A percentile compares a stretch with the other conserved stretches of the same genome.
Conservation (phyloP, 768 basidiomycete genomes). For the Gloeopeniophorella convolvens region DNA sequence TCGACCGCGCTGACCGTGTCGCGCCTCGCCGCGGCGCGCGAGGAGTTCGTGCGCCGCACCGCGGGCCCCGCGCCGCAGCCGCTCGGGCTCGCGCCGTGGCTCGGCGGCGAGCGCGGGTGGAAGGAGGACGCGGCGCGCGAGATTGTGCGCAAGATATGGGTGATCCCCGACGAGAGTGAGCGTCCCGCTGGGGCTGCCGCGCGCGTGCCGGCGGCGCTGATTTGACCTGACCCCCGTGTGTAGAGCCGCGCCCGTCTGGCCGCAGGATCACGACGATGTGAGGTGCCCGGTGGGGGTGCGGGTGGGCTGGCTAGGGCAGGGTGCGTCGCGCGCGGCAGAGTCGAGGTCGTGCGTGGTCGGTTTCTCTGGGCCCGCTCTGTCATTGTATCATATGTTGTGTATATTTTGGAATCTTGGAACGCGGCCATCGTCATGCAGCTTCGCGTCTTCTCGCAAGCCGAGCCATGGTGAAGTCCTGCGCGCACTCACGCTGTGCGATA, state of each 20-base stretch:
- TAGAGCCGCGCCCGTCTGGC: not conserved
- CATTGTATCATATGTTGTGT: too few relatives aligned
- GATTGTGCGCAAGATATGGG: slow-evolving; percentile 5
- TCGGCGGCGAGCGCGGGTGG: not conserved
- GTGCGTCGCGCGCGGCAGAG: too few relatives aligned
- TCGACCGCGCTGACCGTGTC: slow-evolving; percentile 8
- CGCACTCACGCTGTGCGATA: too few relatives aligned
- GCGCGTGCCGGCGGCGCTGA: not conserved
- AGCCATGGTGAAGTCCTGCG: too few relatives aligned
- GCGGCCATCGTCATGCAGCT: too few relatives aligned
- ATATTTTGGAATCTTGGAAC: too few relatives aligned
- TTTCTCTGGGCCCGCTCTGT: too few relatives aligned
- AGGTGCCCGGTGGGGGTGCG: too few relatives aligned
- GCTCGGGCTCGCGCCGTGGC: not conserved
- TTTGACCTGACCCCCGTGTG: not conserved
- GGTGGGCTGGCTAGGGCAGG: too few relatives aligned
- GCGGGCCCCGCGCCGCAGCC: not conserved
- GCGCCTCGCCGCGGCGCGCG: slow-evolving; percentile 8
- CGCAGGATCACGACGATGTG: not conserved
- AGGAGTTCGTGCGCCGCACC: not conserved
- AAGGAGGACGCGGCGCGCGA: not conserved
- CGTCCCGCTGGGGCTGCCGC: not conserved
- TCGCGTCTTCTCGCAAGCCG: too few relatives aligned
- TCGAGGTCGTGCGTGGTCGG: too few relatives aligned
- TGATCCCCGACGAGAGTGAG: not conserved